Conservation (phyloP, 1,139 yeast genomes). For the Nakaseomyces glabratus region DNA sequence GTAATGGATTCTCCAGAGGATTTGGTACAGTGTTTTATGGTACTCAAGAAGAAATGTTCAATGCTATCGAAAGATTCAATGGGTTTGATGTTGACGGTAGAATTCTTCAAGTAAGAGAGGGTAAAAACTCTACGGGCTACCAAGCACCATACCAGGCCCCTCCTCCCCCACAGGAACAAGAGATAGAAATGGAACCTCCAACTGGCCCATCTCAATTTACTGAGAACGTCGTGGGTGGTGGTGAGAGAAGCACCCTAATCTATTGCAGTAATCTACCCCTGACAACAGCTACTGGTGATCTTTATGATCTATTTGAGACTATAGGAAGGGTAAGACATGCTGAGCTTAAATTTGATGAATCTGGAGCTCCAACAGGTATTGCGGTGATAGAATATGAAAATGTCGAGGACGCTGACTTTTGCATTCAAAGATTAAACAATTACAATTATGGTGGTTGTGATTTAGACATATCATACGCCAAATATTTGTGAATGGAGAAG, state of each 20-base stretch:
- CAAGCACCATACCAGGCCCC: not conserved
- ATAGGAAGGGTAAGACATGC: conserved; percentile 72
- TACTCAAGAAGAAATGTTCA: conserved; percentile 50
- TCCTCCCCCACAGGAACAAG: conserved; percentile 3
- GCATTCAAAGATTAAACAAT: conserved; percentile 61
- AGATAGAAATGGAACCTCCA: conserved; percentile 12
- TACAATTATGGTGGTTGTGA: conserved; percentile 78
- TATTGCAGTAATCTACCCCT: conserved; percentile 77
- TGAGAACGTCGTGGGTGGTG: conserved; percentile 33
- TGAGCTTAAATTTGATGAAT: conserved; percentile 56
- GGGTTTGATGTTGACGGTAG: conserved; percentile 68
- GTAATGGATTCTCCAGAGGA: conserved; percentile 74
- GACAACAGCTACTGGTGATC: conserved; percentile 78
- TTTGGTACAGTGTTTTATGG: conserved; percentile 68
- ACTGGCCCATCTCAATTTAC: conserved; percentile 13
- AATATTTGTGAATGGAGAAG: too few relatives aligned
- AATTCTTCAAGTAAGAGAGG: conserved; percentile 60
- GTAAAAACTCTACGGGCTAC: conserved; percentile 32
- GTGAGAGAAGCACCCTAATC: conserved; percentile 55
- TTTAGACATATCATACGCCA: conserved; percentile 53
- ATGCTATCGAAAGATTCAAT: conserved; percentile 53
- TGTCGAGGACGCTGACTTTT: conserved; percentile 58
- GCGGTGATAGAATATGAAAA: conserved; percentile 75
- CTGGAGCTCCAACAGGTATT: conserved; percentile 66
- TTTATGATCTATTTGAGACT: conserved; percentile 78